phyloP scores from a whole-genome alignment of 2,329 filamentous ascomycete genomes.

The Akanthomyces uredinophilus region DNA sequence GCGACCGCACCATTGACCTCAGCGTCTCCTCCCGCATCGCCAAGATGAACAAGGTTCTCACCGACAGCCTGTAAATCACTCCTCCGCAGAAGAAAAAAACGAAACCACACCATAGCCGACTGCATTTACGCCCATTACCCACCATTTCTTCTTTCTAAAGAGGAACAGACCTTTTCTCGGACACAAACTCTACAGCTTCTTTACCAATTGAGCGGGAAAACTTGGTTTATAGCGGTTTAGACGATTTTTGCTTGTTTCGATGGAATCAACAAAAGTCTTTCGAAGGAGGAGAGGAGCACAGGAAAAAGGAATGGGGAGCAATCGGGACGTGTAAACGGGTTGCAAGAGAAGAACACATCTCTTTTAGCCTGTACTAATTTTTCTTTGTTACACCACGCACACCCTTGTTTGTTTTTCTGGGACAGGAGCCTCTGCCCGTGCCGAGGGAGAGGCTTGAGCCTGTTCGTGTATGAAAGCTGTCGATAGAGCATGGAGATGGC shows the following conservation, averaged over 20 bases:
- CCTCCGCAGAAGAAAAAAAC: background rate
- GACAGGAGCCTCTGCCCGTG: constrained; percentile 19
- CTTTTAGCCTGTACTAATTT: background rate
- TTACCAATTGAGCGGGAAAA: background rate
- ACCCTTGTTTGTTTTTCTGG: constrained; percentile 21
- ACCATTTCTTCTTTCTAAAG: background rate
- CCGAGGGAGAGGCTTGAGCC: background rate
- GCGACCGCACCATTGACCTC: constrained; percentile 96
- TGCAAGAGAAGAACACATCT: background rate
- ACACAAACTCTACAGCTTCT: background rate
- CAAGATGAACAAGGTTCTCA: constrained; percentile 99
- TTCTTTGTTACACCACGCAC: constrained; percentile 13
- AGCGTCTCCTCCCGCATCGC: constrained; percentile 91
- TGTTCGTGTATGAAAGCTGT: constrained; percentile 16
- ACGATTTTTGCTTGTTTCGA: background rate
- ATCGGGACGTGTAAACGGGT: background rate
- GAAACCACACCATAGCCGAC: background rate
- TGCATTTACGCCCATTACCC: constrained; percentile 2
- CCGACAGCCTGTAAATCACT: constrained; percentile 80
- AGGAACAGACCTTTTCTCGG: background rate
- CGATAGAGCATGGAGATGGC: constrained; percentile 14
- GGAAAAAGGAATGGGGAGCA: background rate
- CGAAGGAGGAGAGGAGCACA: background rate
- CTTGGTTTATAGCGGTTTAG: background rate
- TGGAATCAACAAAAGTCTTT: too few relatives aligned